phyloP scores from a whole-genome alignment of 257 asterid genomes.

The Solanum bulbocastanum region DNA sequence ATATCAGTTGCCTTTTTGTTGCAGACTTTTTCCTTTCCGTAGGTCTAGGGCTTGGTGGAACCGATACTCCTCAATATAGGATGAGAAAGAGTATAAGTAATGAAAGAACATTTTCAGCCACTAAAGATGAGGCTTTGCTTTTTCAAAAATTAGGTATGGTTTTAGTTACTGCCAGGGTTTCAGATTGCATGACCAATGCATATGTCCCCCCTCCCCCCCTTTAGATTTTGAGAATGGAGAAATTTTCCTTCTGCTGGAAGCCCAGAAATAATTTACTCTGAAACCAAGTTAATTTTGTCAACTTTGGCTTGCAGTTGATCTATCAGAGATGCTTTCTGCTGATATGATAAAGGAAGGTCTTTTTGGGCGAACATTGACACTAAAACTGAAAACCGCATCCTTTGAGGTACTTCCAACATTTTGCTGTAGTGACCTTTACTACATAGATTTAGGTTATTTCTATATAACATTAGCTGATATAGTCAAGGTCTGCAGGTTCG shows the following conservation, averaged over 20 bases:
- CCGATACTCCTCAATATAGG: slow-evolving; percentile 56
- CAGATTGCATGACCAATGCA: not conserved
- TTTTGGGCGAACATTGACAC: slow-evolving; percentile 75
- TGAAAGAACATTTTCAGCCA: slow-evolving; percentile 92
- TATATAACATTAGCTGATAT: not conserved
- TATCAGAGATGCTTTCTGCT: slow-evolving; percentile 74
- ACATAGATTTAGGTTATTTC: not conserved
- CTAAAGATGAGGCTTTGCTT: slow-evolving; percentile 47
- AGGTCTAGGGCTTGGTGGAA: slow-evolving; percentile 85
- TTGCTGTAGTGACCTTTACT: not conserved
- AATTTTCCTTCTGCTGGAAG: not conserved
- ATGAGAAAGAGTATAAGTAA: slow-evolving; percentile 79
- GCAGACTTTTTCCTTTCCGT: slow-evolving; percentile 90
- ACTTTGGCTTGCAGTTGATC: slow-evolving; percentile 48
- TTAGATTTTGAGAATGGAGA: not conserved
- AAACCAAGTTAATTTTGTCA: not conserved
- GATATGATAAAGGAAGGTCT: slow-evolving; percentile 78
- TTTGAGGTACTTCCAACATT: slow-evolving; percentile 55
- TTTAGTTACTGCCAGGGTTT: not conserved
- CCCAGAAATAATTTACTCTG: not conserved
- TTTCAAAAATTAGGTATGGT: slow-evolving; percentile 60
- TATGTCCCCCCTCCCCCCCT: not conserved
- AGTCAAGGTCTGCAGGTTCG: slow-evolving; percentile 50
- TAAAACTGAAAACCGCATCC: slow-evolving; percentile 76
- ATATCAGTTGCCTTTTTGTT: slow-evolving; percentile 8